These are phyloP conservation scores for Aspergillus fijiensis DNA, from an alignment of 2,329 filamentous ascomycete genomes.

Conservation along the genomic window DNA sequence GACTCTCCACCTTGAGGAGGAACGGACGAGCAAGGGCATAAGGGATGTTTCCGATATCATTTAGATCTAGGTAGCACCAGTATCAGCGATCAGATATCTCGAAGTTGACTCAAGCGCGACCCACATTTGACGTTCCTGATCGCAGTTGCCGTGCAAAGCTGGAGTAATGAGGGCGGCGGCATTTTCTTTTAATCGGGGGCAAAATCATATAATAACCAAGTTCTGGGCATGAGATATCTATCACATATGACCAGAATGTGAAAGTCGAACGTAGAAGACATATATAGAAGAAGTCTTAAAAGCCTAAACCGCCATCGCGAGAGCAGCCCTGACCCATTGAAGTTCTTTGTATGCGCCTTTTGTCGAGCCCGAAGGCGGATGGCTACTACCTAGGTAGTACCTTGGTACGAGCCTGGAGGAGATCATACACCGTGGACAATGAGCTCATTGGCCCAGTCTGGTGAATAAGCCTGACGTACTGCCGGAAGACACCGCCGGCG, in stretches of 20 bases:
- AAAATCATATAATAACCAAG: slow-evolving; percentile 20
- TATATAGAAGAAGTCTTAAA: background rate
- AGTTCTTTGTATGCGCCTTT: background rate
- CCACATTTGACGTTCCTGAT: slow-evolving; percentile 40
- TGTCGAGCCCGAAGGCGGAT: slow-evolving; percentile 1
- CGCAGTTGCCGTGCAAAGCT: slow-evolving; percentile 37
- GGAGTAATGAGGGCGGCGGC: slow-evolving; percentile 36
- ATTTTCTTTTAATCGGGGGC: slow-evolving; percentile 23
- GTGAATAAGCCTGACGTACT: background rate
- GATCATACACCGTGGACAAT: background rate
- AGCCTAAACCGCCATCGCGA: background rate
- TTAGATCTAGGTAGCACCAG: slow-evolving; percentile 49
- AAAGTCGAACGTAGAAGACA: slow-evolving; percentile 8
- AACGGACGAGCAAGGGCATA: slow-evolving; percentile 67
- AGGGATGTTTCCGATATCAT: slow-evolving; percentile 69
- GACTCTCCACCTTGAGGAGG: slow-evolving; percentile 68
- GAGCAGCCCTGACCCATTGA: background rate
- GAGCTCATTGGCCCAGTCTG: background rate
- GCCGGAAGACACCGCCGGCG: background rate
- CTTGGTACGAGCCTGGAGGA: too few species aligned
- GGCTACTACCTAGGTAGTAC: too few species aligned
- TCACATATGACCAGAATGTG: slow-evolving; percentile 13
- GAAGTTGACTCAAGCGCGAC: slow-evolving; percentile 9
- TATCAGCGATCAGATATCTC: background rate
- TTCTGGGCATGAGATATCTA: slow-evolving; percentile 15